phyloP scores from a whole-genome alignment of 345 rosid genomes.

The Citrus glauca region DNA sequence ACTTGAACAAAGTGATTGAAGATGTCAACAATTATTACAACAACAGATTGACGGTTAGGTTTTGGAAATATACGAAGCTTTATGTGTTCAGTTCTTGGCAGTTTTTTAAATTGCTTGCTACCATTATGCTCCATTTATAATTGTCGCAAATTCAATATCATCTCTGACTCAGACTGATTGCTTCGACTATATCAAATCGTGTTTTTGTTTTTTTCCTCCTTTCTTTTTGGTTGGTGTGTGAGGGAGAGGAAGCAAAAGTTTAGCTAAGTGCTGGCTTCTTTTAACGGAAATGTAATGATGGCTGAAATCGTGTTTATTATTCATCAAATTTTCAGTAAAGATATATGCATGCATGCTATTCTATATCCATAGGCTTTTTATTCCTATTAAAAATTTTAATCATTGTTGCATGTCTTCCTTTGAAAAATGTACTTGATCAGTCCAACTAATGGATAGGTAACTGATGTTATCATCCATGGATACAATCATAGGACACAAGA shows the following conservation, averaged over 20 bases:
- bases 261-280: not conserved
- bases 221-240: not conserved
- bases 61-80: conserved; percentile 31
- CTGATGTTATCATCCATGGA: not conserved
- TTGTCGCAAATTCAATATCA: not conserved
- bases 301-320: not conserved
- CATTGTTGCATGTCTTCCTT: too few relatives aligned
- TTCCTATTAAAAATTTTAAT: too few relatives aligned
- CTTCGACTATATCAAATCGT: not conserved
- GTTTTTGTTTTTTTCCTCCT: not conserved
- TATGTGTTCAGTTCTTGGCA: conserved; percentile 71
- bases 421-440: too few relatives aligned
- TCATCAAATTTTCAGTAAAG: too few relatives aligned
- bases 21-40: conserved; percentile 65
- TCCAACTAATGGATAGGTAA: too few relatives aligned
- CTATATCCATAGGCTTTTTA: too few relatives aligned
- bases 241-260: not conserved
- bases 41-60: conserved; percentile 53
- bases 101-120: conserved; percentile 42
- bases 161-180: not conserved
- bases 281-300: not conserved
- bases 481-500: not conserved
- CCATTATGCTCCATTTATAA: conserved; percentile 32
- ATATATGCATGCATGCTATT: too few relatives aligned
- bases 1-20: conserved; percentile 62